A percentile compares a stretch with the other conserved stretches of the same genome.
phyloP scores from a whole-genome alignment of 2,329 filamentous ascomycete genomes.

The Penicillium verrucosum region DNA sequence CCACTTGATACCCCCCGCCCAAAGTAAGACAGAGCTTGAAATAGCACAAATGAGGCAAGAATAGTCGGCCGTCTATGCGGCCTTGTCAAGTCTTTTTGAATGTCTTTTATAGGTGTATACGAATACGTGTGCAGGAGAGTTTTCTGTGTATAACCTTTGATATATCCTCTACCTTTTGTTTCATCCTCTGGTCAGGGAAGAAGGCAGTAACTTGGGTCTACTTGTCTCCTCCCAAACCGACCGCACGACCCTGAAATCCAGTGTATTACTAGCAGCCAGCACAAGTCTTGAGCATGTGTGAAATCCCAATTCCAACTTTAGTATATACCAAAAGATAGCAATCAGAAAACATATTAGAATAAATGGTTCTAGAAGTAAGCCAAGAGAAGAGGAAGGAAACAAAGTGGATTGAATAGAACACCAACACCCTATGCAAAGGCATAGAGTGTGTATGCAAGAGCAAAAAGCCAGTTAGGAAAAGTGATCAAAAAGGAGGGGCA shows the following conservation, averaged over 20 bases:
- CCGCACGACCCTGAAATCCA: neutral
- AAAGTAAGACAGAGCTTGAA: neutral
- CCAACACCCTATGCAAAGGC: neutral
- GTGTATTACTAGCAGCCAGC: neutral
- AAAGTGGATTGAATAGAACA: neutral
- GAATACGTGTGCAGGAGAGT: no score
- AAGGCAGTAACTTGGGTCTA: neutral
- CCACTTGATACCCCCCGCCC: neutral
- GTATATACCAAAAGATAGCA: neutral
- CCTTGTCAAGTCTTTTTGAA: no score
- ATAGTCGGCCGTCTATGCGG: no score
- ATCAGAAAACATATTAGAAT: neutral
- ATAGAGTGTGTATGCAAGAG: conserved; percentile 7
- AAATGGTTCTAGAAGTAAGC: neutral
- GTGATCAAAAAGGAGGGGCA: neutral
- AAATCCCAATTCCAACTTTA: neutral
- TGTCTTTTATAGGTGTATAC: no score
- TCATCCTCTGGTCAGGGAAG: neutral
- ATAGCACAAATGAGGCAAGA: neutral
- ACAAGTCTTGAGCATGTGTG: neutral
- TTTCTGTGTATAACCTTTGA: no score
- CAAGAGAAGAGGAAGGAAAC: neutral
- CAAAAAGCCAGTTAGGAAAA: neutral
- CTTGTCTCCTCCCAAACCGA: no score
- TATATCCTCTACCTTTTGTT: neutral